phyloP scores from a whole-genome alignment of 768 basidiomycete genomes.

The Pleurotus eryngii region DNA sequence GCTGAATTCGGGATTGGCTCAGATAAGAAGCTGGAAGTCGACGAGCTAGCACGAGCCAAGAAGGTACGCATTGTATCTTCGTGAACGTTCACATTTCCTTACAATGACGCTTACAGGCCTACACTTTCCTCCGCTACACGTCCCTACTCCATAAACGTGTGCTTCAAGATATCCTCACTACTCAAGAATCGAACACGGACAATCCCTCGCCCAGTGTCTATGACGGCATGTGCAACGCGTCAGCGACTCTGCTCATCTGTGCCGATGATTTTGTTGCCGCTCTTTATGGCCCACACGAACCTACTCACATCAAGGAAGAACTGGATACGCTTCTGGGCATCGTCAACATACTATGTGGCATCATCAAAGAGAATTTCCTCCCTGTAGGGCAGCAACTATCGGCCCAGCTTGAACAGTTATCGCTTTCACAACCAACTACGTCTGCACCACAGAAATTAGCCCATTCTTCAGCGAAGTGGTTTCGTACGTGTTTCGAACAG shows the following conservation, averaged over 20 bases:
- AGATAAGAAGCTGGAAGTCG: constrained; percentile 38
- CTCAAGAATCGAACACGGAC: neutral
- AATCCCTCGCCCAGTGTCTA: constrained; percentile 19
- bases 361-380: constrained; percentile 18
- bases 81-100: constrained; percentile 2
- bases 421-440: constrained; percentile 16
- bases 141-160: constrained; percentile 63
- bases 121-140: constrained; percentile 55
- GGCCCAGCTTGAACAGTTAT: constrained; percentile 25
- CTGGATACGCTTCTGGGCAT: constrained; percentile 33
- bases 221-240: constrained; percentile 50
- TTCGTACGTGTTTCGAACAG: constrained; percentile 61
- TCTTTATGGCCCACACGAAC: constrained; percentile 62
- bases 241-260: constrained; percentile 47
- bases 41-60: constrained; percentile 55
- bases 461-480: constrained; percentile 51
- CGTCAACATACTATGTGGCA: constrained; percentile 33
- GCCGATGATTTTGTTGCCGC: constrained; percentile 69
- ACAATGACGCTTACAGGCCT: constrained; percentile 37
- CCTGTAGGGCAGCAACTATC: constrained; percentile 21
- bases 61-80: constrained; percentile 38
- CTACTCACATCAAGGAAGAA: constrained; percentile 34
- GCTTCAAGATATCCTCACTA: constrained; percentile 44
- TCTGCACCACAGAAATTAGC: neutral
- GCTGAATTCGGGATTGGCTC: constrained; percentile 54